Base-by-base conservation (phyloP, 1,284 basidiomycete genomes). In the Termitomyces sp. region DNA sequence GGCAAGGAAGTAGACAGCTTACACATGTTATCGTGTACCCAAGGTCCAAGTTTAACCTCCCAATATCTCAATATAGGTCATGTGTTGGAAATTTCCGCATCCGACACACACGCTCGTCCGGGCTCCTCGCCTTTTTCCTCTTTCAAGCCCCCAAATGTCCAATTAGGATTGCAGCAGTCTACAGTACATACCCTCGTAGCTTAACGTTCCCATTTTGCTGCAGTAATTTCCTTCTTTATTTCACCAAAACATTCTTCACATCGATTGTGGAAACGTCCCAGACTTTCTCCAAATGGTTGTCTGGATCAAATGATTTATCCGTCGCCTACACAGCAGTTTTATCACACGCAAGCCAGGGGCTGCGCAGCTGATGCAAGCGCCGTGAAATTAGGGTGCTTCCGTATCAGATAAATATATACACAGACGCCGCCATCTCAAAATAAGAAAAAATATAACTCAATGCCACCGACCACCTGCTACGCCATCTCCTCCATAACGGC, bases 401-500 rank as follows among this genome's bases (percentile, higher is more conserved):
- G 24, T 28, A 43, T 24, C 21, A 28, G 10, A 54, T 49, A 49
- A 54, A 56, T 57, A 58, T 57, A 54, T 54, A 52, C 36, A 54
- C 15, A 41, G 12, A 12, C 1, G 5, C 9, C 7, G 31, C 41
- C 13, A 30, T 19, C 8, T 2, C 21, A 17, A 19, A 48, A 47
- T 52, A 51, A 21, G 17, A 43, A 44, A 19, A 34, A 24, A 33
- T 34, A 34, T 47, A 38, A 19, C 36, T 40, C 19, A 44, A 39
- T 28, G n/a, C 33, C 43, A 8, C 6, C 26, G 24, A 41, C 17
- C 26, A 33, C 19, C 41, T 43, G 7, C 34, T 38, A 42, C 31
- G 24, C 61, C 59, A 74, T 51, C 59, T 73, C 73, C 55, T 71
- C 72, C 67, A 71, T 70, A 28, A 68, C 69, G 47, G 40, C 67